These are phyloP conservation scores for Stagonosporopsis rhizophila DNA, from an alignment of 2,329 filamentous ascomycete species.

Conservation along the genomic window DNA sequence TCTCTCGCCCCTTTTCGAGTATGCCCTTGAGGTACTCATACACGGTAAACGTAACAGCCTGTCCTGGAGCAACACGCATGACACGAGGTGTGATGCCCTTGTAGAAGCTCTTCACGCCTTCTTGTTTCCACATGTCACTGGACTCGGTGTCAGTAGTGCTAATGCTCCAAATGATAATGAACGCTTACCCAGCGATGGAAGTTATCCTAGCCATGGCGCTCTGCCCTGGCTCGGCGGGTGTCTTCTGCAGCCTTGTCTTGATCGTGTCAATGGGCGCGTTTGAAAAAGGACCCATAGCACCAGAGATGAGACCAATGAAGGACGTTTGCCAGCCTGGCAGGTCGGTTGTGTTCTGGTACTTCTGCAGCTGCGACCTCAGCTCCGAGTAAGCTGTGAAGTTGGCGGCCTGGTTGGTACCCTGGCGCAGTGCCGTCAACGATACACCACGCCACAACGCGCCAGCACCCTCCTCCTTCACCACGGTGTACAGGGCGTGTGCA, in stretches of 20 bases:
- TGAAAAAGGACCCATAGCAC: slow-evolving; percentile 93
- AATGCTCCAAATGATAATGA: background rate
- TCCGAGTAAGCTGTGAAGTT: slow-evolving; percentile 99
- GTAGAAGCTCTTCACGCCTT: slow-evolving; percentile 94
- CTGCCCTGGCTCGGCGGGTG: slow-evolving; percentile 79
- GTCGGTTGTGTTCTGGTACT: slow-evolving; percentile 73
- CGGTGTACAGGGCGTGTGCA: slow-evolving; percentile 81
- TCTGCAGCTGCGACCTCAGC: slow-evolving; percentile 80
- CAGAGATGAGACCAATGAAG: slow-evolving; percentile 85
- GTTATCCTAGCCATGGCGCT: slow-evolving; percentile 81
- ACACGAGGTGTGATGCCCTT: slow-evolving; percentile 98
- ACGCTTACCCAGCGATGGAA: slow-evolving; percentile 67
- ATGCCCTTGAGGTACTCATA: slow-evolving; percentile 61
- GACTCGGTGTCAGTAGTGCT: slow-evolving; percentile 13
- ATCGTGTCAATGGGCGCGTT: slow-evolving; percentile 99
- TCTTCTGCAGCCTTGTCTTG: slow-evolving; percentile 95
- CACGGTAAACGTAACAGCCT: slow-evolving; percentile 76
- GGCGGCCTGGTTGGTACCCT: slow-evolving; percentile 92
- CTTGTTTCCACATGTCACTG: slow-evolving; percentile 71
- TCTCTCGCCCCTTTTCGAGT: slow-evolving; percentile 56
- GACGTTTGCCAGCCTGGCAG: slow-evolving; percentile 91
- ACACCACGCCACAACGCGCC: slow-evolving; percentile 92
- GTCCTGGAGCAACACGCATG: slow-evolving; percentile 95
- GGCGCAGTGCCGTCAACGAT: slow-evolving; percentile 87
- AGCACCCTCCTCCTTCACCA: slow-evolving; percentile 88